Base-by-base conservation (phyloP, 805 yeast species). In the Ogataea glucozyma region DNA sequence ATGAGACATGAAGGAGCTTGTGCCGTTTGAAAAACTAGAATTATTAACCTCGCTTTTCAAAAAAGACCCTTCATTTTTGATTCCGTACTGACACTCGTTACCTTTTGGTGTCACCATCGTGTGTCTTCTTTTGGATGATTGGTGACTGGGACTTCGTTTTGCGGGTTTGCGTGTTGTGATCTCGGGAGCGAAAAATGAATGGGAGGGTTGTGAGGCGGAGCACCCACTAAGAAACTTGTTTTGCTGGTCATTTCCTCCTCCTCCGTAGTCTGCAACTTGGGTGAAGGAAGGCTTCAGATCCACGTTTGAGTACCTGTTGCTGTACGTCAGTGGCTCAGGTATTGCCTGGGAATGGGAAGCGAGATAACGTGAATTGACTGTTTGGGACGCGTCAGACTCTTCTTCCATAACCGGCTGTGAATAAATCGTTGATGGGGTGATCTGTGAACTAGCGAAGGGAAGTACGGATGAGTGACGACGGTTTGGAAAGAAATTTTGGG, bases 41-140 rank as follows among this genome's bases (percentile, higher is more conserved):
- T 29, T 34, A 9, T 34, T 29, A 14, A 16, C 17, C 6, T 14
- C 22, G 4, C 7, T 23, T 17, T 21, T 21, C 5, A 10, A 27
- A n/a, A 27, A 14, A n/a, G 31, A 27, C 6, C 16, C 17, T n/a
- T 23, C 27, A 11, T 34, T 23, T 23, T 27, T 19, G 14, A 20
- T 8, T 8, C 10, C 17, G 4, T 27, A 23, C 29, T 23, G 30
- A 17, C 17, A 23, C 2, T 34, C 38, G 14, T 10, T 16, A 22
- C 22, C 14, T 16, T 23, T 34, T 4, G 38, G 38, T 14, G 17
- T 16, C 6, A 24, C 18, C 27, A 34, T 16, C 3, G 38, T 23
- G 27, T 34, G 38, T 23, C 38, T 34, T 23, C 38, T 34, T 13
- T 34, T 34, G 18, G 21, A 12, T 22, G 38, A 22, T 16, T 34